A percentile compares a stretch with the other conserved stretches of the same genome.
Conservation (phyloP, 2,329 filamentous ascomycete species). For the Pseudogymnoascus sp. region DNA sequence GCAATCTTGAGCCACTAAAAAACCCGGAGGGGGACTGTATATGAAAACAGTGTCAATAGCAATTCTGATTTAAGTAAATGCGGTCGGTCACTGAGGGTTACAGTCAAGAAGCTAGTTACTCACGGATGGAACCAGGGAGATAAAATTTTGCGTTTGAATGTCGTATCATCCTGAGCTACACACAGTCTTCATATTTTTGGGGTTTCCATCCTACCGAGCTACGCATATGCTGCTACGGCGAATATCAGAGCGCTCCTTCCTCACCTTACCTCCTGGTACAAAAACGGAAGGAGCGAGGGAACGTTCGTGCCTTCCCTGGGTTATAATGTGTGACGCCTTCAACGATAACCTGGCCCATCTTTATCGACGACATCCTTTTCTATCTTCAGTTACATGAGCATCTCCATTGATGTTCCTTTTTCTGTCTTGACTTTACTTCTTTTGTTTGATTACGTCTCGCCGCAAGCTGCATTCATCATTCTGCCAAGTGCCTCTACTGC, state of each 20-base stretch:
- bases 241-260: not conserved
- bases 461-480: not conserved
- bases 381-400: constrained; percentile 1
- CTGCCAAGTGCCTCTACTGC: not conserved
- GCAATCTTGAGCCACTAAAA: not conserved
- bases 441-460: not conserved
- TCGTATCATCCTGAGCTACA: not conserved
- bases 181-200: not conserved
- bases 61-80: not conserved
- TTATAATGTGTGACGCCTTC: too few species aligned
- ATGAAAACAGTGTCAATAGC: not conserved
- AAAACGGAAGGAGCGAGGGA: not conserved
- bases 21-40: not conserved
- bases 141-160: not conserved
- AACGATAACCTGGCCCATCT: not conserved
- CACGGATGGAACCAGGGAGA: not conserved
- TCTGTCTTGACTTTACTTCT: not conserved
- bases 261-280: not conserved
- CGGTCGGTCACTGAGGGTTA: not conserved
- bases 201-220: not conserved
- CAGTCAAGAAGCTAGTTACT: not conserved
- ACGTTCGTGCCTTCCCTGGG: not conserved
- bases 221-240: not conserved
- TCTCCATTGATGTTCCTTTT: not conserved
- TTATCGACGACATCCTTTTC: not conserved